Evolutionary conservation across 129 eudicot genomes (phyloP).

Genomic region (Ambrosia trifida): DNA sequence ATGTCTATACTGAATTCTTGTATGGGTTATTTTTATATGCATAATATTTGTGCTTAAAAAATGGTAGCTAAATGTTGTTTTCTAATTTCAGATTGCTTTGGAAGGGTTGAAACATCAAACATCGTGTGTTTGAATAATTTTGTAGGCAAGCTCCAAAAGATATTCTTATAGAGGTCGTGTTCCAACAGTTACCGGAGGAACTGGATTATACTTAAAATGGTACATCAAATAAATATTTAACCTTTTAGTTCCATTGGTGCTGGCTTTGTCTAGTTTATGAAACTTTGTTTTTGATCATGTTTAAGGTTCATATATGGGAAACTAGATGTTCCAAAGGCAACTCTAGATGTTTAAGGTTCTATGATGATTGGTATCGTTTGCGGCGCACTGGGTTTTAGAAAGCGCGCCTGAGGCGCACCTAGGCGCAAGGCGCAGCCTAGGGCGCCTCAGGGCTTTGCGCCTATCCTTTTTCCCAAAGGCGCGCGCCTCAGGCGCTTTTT

Average conservation of each 20-base stretch:
- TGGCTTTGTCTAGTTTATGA: constrained; percentile 8
- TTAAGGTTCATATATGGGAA: constrained; percentile 89
- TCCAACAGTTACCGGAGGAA: constrained; percentile 91
- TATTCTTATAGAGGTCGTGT: constrained; percentile 69
- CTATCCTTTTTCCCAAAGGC: no score
- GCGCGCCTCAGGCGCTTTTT: no score
- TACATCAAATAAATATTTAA: constrained; percentile 19
- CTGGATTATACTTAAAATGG: constrained; percentile 94
- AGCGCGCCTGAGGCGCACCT: no score
- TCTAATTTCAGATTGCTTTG: constrained; percentile 58
- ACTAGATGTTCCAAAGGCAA: constrained; percentile 94
- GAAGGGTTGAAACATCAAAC: constrained; percentile 77
- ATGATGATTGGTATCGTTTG: no score
- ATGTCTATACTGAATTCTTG: no score
- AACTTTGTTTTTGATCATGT: constrained; percentile 14
- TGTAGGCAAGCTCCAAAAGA: constrained; percentile 69
- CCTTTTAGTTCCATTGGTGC: not conserved
- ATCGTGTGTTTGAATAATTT: constrained; percentile 79
- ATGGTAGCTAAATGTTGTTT: no score
- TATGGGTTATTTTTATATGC: not conserved
- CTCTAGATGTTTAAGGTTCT: no score
- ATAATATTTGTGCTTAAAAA: no score
- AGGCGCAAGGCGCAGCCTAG: no score
- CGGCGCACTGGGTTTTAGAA: no score
- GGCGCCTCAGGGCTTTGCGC: no score